phyloP scores from a whole-genome alignment of 495 filamentous ascomycete genomes.

The Aspergillus homomorphus region DNA sequence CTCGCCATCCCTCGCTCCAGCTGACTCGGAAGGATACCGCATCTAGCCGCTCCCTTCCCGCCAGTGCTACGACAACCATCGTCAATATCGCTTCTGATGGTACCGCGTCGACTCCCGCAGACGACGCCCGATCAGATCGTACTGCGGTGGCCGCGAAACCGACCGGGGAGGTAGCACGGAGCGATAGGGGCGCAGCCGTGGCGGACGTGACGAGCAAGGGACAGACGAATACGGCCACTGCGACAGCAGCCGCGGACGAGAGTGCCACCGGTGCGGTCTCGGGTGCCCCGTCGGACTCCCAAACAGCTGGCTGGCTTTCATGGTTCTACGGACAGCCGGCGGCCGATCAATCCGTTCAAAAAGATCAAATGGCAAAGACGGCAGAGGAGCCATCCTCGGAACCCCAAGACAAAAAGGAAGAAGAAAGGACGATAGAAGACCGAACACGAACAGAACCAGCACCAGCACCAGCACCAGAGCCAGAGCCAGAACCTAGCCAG shows the following conservation, averaged over 20 bases:
- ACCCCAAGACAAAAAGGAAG: slow-evolving; percentile 21
- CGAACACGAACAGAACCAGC: slow-evolving; percentile 16
- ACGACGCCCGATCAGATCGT: slow-evolving; percentile 26
- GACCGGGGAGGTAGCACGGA: slow-evolving; percentile 24
- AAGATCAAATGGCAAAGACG: slow-evolving; percentile 14
- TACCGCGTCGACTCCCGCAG: slow-evolving; percentile 33
- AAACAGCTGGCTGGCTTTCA: slow-evolving; percentile 55
- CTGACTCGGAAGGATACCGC: slow-evolving; percentile 39
- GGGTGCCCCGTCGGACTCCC: slow-evolving; percentile 23
- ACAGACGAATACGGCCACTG: slow-evolving; percentile 10
- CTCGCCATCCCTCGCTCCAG: slow-evolving; percentile 37
- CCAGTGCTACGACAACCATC: slow-evolving; percentile 45
- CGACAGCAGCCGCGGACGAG: slow-evolving; percentile 1
- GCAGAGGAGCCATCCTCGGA: slow-evolving; percentile 20
- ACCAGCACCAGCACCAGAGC: slow-evolving; percentile 19
- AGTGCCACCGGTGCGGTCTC: slow-evolving; percentile 11
- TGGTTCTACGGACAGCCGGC: slow-evolving; percentile 47
- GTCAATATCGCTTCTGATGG: slow-evolving; percentile 50
- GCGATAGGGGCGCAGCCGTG: slow-evolving; percentile 13
- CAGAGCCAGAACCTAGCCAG: too few species aligned
- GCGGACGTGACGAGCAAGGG: slow-evolving; percentile 21
- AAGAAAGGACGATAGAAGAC: slow-evolving; percentile 18
- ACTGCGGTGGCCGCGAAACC: slow-evolving; percentile 17
- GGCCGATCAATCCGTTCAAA: slow-evolving; percentile 12
- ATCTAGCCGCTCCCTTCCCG: slow-evolving; percentile 48